Percentiles rank a stretch among this genome's conserved stretches.
phyloP scores from a whole-genome alignment of 768 basidiomycete species.

The Amanita subjunquillea region DNA sequence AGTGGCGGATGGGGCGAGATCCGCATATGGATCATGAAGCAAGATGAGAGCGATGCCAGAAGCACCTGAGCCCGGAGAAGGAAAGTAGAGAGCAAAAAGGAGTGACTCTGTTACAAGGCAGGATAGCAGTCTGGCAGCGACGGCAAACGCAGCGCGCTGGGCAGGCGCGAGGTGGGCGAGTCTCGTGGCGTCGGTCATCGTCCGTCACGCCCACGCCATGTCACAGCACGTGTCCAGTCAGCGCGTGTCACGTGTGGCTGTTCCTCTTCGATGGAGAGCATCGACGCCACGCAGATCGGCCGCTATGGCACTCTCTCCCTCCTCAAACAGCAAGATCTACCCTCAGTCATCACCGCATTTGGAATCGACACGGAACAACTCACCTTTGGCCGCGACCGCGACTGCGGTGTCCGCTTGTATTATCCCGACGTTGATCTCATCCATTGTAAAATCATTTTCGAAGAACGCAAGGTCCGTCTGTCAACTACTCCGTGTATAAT shows the following conservation, averaged over 20 bases:
- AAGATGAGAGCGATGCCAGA: conserved; percentile 34
- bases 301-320: conserved; percentile 56
- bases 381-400: conserved; percentile 57
- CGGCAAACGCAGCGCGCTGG: conserved; percentile 37
- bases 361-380: conserved; percentile 61
- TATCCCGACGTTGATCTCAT: conserved; percentile 51
- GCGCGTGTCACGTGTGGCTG: neutral
- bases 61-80: conserved; percentile 21
- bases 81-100: conserved; percentile 34
- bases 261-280: neutral
- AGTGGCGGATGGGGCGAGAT: conserved; percentile 1
- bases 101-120: conserved; percentile 51
- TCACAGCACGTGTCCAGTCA: conserved; percentile 1
- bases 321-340: conserved; percentile 39
- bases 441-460: conserved; percentile 61
- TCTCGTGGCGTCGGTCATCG: conserved; percentile 17
- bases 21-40: conserved; percentile 16
- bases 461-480: conserved; percentile 44
- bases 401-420: conserved; percentile 60
- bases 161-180: conserved; percentile 21
- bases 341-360: conserved; percentile 48
- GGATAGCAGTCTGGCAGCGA: conserved; percentile 39
- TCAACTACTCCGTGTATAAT: neutral
- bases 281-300: conserved; percentile 34
- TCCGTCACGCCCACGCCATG: neutral